Percentiles rank a stretch among this genome's conserved stretches.
Conservation (phyloP, 805 yeast genomes). For the Candida insectalens region DNA sequence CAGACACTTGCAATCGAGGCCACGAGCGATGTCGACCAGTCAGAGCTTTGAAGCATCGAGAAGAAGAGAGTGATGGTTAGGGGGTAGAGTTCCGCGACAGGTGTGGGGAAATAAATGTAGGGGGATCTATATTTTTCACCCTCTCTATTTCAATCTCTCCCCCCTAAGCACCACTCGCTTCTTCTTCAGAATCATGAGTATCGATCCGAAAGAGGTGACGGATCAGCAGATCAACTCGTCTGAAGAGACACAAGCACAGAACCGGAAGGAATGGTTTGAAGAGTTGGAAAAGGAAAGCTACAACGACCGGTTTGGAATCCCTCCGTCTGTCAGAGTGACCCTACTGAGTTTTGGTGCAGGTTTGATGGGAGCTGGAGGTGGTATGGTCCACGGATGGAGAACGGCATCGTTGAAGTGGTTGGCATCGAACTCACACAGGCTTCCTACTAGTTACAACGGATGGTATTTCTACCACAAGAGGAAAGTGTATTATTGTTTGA, state of each 20-base stretch:
- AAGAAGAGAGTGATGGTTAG: background rate
- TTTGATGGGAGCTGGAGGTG: slow-evolving; percentile 38
- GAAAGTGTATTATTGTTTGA: slow-evolving; percentile 65
- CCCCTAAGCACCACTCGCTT: background rate
- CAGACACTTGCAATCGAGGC: slow-evolving; percentile 49
- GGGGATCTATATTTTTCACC: too few relatives aligned
- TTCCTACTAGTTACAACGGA: slow-evolving; percentile 70
- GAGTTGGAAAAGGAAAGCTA: slow-evolving; percentile 9
- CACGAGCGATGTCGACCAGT: slow-evolving; percentile 27
- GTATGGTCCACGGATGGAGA: slow-evolving; percentile 52
- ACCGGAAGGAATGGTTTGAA: slow-evolving; percentile 7
- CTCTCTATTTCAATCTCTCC: too few relatives aligned
- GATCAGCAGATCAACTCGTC: slow-evolving; percentile 7
- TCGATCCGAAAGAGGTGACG: slow-evolving; percentile 10
- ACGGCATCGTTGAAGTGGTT: slow-evolving; percentile 48
- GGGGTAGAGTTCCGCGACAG: too few relatives aligned
- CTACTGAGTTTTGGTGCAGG: slow-evolving; percentile 30
- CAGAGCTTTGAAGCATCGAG: background rate
- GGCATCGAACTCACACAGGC: slow-evolving; percentile 74
- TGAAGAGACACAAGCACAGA: slow-evolving; percentile 7
- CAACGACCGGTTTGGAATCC: slow-evolving; percentile 35
- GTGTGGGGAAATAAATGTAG: too few relatives aligned
- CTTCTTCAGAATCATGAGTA: background rate
- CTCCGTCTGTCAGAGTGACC: slow-evolving; percentile 35
- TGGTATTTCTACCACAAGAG: slow-evolving; percentile 86